These are phyloP conservation scores for Mycena olivaceomarginata DNA, from an alignment of 768 basidiomycete genomes.

Conservation along the genomic window DNA sequence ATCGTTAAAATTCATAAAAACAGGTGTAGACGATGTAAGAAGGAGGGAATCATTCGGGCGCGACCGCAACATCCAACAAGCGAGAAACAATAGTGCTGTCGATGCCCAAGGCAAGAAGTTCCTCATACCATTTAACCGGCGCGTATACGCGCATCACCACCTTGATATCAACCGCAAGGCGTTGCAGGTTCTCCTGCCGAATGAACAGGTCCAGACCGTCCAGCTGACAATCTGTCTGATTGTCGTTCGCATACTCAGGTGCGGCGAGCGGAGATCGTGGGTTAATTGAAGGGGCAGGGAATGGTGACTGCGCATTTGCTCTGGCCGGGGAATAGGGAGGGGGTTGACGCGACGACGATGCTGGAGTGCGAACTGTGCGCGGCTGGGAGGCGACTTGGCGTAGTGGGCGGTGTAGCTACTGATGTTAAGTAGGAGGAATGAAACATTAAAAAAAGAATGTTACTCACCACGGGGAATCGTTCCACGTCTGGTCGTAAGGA, in stretches of 20 bases:
- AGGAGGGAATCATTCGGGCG: too few relatives aligned
- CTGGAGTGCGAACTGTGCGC: background rate
- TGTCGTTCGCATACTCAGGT: too few relatives aligned
- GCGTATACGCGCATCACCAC: background rate
- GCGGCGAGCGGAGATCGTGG: too few relatives aligned
- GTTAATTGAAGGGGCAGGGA: too few relatives aligned
- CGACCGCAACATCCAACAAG: background rate
- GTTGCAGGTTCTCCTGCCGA: background rate
- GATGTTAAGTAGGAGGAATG: background rate
- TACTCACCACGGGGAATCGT: background rate
- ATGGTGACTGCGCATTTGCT: too few relatives aligned
- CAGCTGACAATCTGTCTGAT: too few relatives aligned
- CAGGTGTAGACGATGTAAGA: too few relatives aligned
- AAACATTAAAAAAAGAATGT: background rate
- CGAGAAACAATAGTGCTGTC: background rate
- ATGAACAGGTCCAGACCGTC: background rate
- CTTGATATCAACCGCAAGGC: background rate
- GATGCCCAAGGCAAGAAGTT: background rate
- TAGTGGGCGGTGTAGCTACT: background rate
- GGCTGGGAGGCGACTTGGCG: too few relatives aligned
- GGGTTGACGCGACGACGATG: background rate
- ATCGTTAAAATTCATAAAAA: too few relatives aligned
- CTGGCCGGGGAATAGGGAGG: background rate
- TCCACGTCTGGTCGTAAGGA: background rate
- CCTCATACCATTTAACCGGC: slow-evolving; percentile 21